Evolutionary conservation across 495 filamentous ascomycete species (phyloP).

Genomic region (Penicillium bialowiezense): DNA sequence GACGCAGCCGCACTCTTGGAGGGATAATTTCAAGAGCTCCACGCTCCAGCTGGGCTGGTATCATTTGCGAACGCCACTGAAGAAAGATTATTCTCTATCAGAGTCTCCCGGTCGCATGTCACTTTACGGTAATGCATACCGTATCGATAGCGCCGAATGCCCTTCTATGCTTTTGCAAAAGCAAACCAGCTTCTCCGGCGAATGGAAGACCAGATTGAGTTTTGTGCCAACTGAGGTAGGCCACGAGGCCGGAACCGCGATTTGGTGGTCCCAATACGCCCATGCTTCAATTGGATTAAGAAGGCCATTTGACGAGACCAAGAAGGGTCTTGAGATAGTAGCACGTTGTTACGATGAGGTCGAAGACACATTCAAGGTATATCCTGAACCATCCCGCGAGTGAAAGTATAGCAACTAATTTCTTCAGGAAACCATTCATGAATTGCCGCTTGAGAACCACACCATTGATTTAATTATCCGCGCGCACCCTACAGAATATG

Average conservation of each 20-base stretch:
- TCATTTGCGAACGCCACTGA: slow-evolving; percentile 2
- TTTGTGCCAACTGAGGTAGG: slow-evolving; percentile 1
- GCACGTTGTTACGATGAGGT: slow-evolving; percentile 1
- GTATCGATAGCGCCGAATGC: slow-evolving; percentile 2
- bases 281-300: slow-evolving; percentile 6
- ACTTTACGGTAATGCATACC: slow-evolving; percentile 2
- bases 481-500: slow-evolving; percentile 2
- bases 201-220: background rate
- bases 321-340: background rate
- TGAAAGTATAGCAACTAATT: background rate
- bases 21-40: background rate
- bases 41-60: slow-evolving; percentile 1
- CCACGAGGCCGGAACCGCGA: slow-evolving; percentile 3
- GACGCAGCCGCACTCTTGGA: background rate
- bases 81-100: slow-evolving; percentile 1
- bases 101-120: background rate
- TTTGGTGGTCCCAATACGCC: slow-evolving; percentile 4
- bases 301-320: background rate
- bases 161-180: slow-evolving; percentile 5
- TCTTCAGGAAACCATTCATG: background rate
- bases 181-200: slow-evolving; percentile 1
- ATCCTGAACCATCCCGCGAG: background rate
- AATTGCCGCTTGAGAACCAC: background rate
- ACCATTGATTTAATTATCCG: background rate
- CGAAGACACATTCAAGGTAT: background rate